Evolutionary conservation across 2,329 filamentous ascomycete species (phyloP).

Genomic region (Clonostachys byssicola): DNA sequence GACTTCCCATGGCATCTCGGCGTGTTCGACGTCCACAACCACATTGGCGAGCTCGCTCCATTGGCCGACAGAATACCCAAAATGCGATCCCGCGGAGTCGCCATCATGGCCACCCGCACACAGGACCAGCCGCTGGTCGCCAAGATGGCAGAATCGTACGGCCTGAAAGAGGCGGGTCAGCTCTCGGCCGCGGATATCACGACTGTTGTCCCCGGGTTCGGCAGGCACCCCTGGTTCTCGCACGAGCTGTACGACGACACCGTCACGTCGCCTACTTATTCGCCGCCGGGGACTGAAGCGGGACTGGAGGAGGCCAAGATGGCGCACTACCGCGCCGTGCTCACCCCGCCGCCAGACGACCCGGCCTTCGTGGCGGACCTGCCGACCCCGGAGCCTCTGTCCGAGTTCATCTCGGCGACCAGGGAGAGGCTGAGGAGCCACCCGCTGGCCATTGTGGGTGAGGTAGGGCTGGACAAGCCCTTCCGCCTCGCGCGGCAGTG

Average conservation of each 20-base stretch:
- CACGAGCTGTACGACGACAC: slow-evolving; percentile 68
- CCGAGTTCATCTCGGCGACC: slow-evolving; percentile 49
- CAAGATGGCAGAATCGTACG: slow-evolving; percentile 53
- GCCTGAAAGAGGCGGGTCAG: slow-evolving; percentile 22
- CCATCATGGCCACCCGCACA: slow-evolving; percentile 72
- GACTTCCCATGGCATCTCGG: slow-evolving; percentile 67
- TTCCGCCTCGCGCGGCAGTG: slow-evolving; percentile 64
- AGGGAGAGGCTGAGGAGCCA: slow-evolving; percentile 47
- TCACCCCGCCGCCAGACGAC: slow-evolving; percentile 21
- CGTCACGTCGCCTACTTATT: slow-evolving; percentile 26
- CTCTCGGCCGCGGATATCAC: slow-evolving; percentile 5
- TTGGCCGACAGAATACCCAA: slow-evolving; percentile 51
- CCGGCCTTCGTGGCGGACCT: slow-evolving; percentile 41
- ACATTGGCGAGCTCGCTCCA: slow-evolving; percentile 74
- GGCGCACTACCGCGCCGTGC: slow-evolving; percentile 62
- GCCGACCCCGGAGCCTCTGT: slow-evolving; percentile 54
- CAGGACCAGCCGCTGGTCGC: slow-evolving; percentile 74
- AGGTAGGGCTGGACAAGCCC: slow-evolving; percentile 69
- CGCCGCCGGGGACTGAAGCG: slow-evolving; percentile 6
- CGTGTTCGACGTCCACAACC: slow-evolving; percentile 77
- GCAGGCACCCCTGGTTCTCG: slow-evolving; percentile 87
- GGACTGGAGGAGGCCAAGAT: slow-evolving; percentile 28
- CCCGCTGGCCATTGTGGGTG: slow-evolving; percentile 63
- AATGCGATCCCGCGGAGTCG: slow-evolving; percentile 65
- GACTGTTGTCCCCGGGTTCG: slow-evolving; percentile 64